phyloP scores from a whole-genome alignment of 805 yeast species.

The Yamadazyma sp. region DNA sequence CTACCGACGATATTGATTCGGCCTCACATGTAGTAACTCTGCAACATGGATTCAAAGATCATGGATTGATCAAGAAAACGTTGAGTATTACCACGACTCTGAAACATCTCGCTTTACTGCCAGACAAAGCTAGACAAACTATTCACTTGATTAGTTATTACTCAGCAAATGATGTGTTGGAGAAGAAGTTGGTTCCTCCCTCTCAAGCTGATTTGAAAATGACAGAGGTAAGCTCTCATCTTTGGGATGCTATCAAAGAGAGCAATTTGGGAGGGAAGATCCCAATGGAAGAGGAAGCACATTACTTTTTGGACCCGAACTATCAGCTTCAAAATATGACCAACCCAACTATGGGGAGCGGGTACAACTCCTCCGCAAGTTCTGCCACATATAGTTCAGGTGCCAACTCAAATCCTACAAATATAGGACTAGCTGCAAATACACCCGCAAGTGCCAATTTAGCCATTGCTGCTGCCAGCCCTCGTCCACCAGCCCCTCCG shows the following conservation, averaged over 20 bases:
- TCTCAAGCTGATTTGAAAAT: conserved; percentile 53
- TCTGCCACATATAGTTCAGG: too few relatives aligned
- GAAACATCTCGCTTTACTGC: conserved; percentile 26
- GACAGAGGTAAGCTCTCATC: conserved; percentile 43
- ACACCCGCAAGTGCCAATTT: neutral
- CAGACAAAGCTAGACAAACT: conserved; percentile 39
- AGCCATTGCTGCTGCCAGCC: neutral
- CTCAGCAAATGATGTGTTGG: conserved; percentile 67
- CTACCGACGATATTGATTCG: conserved; percentile 30
- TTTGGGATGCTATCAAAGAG: conserved; percentile 58
- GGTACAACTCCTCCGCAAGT: conserved; percentile 6
- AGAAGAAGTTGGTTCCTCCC: conserved; percentile 58
- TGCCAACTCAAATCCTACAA: too few relatives aligned
- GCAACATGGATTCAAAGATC: conserved; percentile 62
- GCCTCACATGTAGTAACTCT: conserved; percentile 21
- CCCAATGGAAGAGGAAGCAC: conserved; percentile 50
- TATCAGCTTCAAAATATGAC: conserved; percentile 43
- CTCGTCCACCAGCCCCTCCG: conserved; percentile 8
- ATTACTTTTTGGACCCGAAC: conserved; percentile 46
- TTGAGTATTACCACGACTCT: conserved; percentile 56
- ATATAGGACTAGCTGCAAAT: neutral
- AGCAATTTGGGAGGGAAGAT: conserved; percentile 59
- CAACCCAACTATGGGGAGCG: neutral
- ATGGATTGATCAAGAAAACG: conserved; percentile 82
- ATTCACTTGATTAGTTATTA: conserved; percentile 81